Evolutionary conservation across 495 filamentous ascomycete species (phyloP).

Genomic region (Aspergillus panamensis): DNA sequence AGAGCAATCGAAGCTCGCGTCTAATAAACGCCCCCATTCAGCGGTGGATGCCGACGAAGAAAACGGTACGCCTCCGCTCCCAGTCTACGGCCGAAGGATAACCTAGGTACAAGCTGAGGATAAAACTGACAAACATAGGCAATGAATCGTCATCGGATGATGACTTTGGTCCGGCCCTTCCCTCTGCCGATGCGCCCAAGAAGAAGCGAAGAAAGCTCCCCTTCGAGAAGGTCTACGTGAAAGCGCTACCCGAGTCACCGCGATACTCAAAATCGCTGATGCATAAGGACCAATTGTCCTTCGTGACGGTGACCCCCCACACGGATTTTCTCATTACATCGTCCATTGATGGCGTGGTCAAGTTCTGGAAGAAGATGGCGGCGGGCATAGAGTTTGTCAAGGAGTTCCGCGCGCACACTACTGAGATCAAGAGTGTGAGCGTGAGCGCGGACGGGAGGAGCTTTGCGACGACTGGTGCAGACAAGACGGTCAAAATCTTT

Average conservation of each 20-base stretch:
- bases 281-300: constrained; percentile 93
- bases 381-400: constrained; percentile 96
- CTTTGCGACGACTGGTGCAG: constrained; percentile 83
- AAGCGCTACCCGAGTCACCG: constrained; percentile 74
- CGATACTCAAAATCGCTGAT: constrained; percentile 96
- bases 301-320: constrained; percentile 76
- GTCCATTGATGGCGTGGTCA: constrained; percentile 88
- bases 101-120: not conserved
- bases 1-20: constrained; percentile 16
- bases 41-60: constrained; percentile 35
- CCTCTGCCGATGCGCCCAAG: constrained; percentile 69
- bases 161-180: constrained; percentile 88
- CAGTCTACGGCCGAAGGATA: not conserved
- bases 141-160: constrained; percentile 79
- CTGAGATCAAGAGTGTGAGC: constrained; percentile 77
- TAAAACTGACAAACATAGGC: constrained; percentile 25
- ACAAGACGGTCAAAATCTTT: constrained; percentile 92
- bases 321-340: constrained; percentile 95
- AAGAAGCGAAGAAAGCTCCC: constrained; percentile 89
- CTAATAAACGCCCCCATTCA: constrained; percentile 38
- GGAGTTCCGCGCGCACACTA: constrained; percentile 86
- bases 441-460: constrained; percentile 87
- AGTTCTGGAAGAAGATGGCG: constrained; percentile 97
- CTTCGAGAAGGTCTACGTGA: constrained; percentile 90
- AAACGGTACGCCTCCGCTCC: constrained; percentile 27